A percentile compares a stretch with the other conserved stretches of the same genome.
Conservation (phyloP, 768 basidiomycete genomes). For the Rhizopogon vinicolor region DNA sequence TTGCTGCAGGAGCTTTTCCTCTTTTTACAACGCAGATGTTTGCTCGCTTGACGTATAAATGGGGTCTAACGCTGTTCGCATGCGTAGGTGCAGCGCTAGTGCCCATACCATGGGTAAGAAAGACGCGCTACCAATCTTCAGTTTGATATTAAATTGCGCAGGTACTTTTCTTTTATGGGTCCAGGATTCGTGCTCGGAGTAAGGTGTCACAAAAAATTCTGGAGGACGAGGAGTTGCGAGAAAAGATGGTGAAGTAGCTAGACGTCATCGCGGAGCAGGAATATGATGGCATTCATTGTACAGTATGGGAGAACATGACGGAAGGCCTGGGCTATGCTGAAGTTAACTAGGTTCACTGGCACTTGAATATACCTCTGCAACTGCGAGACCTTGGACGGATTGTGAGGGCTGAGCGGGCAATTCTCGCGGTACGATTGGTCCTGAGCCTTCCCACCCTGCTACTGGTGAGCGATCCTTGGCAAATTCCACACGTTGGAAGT, state of each 20-base stretch:
- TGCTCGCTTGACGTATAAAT: slow-evolving; percentile 42
- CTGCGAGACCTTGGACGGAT: neutral
- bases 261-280: neutral
- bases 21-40: slow-evolving; percentile 59
- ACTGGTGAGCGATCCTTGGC: slow-evolving; percentile 13
- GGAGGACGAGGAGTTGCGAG: neutral
- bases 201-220: slow-evolving; percentile 10
- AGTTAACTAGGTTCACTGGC: neutral
- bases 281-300: neutral
- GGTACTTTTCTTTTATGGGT: slow-evolving; percentile 18
- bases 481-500: slow-evolving; percentile 68
- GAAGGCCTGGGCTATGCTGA: too few relatives aligned
- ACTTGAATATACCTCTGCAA: neutral
- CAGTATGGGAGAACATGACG: neutral
- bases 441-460: slow-evolving; percentile 18
- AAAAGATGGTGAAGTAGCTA: neutral
- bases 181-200: slow-evolving; percentile 16
- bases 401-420: neutral
- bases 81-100: slow-evolving; percentile 43
- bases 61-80: slow-evolving; percentile 50
- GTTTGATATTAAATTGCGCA: neutral
- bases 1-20: slow-evolving; percentile 45
- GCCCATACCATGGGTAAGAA: slow-evolving; percentile 49
- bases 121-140: neutral
- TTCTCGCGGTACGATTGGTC: neutral